Conservation (phyloP, 2,329 filamentous ascomycete species). For the Graphilbum ipis-grandicollis region DNA sequence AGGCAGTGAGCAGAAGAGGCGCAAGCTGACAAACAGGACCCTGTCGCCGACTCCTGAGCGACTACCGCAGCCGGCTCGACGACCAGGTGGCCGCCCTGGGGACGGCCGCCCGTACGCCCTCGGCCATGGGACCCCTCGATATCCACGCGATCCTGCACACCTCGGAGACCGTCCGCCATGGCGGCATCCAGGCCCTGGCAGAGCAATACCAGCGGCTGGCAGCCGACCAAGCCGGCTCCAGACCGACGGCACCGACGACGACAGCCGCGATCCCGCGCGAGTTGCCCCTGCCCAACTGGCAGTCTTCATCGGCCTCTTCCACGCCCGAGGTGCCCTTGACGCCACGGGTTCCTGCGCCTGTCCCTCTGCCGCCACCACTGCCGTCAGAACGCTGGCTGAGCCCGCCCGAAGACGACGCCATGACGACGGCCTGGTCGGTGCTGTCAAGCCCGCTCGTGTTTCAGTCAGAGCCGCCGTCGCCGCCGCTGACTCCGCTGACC, state of each 20-base stretch:
- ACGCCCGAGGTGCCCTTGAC: too few relatives aligned
- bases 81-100: constrained; percentile 13
- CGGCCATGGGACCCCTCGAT: constrained; percentile 12
- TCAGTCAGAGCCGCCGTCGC: constrained; percentile 11
- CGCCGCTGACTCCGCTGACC: constrained; percentile 9
- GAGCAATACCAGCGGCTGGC: constrained; percentile 20
- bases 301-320: background rate
- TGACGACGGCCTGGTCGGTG: constrained; percentile 11
- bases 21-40: constrained; percentile 8
- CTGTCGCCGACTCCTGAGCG: constrained; percentile 14
- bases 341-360: too few relatives aligned
- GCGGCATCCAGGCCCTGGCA: constrained; percentile 16
- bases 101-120: constrained; percentile 6
- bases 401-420: constrained; percentile 10
- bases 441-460: constrained; percentile 12
- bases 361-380: constrained; percentile 1
- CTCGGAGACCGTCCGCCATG: constrained; percentile 17
- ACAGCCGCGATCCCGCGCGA: constrained; percentile 15
- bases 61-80: constrained; percentile 13
- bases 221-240: constrained; percentile 11
- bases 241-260: too few relatives aligned
- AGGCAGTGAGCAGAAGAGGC: background rate
- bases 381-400: constrained; percentile 6
- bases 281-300: constrained; percentile 10
- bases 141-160: constrained; percentile 16